Conservation (phyloP, 129 eudicot genomes). For the Rutidosis leptorrhynchoides region DNA sequence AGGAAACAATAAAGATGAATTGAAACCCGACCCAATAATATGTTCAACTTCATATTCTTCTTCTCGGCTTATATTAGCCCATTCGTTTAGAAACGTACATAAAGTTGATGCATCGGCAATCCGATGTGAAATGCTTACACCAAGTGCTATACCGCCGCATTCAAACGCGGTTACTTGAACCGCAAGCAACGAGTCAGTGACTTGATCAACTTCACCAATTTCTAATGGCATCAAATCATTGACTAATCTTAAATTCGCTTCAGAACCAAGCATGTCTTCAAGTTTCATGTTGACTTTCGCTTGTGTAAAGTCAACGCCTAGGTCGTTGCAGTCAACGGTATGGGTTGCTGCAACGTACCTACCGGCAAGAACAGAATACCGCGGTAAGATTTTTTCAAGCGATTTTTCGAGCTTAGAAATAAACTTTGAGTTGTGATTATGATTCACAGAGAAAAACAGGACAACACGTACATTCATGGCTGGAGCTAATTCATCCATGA, state of each 20-base stretch:
- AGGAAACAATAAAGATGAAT: slow-evolving; percentile 12
- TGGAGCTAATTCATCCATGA: too few relatives aligned
- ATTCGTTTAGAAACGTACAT: slow-evolving; percentile 7
- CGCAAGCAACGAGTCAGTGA: slow-evolving; percentile 18
- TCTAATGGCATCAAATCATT: slow-evolving; percentile 9
- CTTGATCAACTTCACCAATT: slow-evolving; percentile 6
- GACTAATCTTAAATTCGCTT: neutral
- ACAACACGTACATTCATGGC: slow-evolving; percentile 14
- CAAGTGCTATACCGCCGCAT: slow-evolving; percentile 31
- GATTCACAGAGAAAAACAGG: slow-evolving; percentile 16
- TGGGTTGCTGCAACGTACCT: neutral
- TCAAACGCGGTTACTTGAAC: slow-evolving; percentile 22
- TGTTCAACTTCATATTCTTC: neutral
- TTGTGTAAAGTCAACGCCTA: slow-evolving; percentile 25
- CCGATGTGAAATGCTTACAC: slow-evolving; percentile 27
- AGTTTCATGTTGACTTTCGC: slow-evolving; percentile 1
- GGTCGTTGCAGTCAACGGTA: slow-evolving; percentile 29
- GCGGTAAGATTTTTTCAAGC: neutral
- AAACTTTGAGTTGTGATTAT: neutral
- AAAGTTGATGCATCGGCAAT: slow-evolving; percentile 27
- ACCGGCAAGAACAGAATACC: slow-evolving; percentile 31
- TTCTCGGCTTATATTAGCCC: slow-evolving; percentile 17
- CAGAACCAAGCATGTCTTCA: neutral
- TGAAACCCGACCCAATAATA: neutral
- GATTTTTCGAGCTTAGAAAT: slow-evolving; percentile 13